These are phyloP conservation scores for Nakazawaea pomicola DNA, from an alignment of 805 yeast species.

Conservation along the genomic window DNA sequence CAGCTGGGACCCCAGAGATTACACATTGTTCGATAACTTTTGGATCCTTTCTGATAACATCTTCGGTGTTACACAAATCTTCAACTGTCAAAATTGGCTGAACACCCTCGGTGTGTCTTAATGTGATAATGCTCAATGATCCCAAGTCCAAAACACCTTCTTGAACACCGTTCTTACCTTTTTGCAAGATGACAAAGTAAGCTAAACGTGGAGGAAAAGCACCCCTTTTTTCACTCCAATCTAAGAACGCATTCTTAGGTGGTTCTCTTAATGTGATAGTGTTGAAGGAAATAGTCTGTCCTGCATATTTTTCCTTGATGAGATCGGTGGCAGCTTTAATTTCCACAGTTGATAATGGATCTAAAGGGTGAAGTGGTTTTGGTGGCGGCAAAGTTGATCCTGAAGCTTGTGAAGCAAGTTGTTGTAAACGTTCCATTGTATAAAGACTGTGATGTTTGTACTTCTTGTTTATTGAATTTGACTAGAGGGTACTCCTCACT, in stretches of 20 bases:
- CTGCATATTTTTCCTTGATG: slow-evolving; percentile 43
- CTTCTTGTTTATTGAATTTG: not conserved
- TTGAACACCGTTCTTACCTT: slow-evolving; percentile 55
- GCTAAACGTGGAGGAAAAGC: slow-evolving; percentile 67
- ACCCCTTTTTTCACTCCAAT: slow-evolving; percentile 60
- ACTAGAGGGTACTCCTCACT: not conserved
- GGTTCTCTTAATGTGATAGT: slow-evolving; percentile 72
- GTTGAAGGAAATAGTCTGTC: slow-evolving; percentile 49
- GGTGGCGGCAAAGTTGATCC: slow-evolving; percentile 51
- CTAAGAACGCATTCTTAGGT: slow-evolving; percentile 53
- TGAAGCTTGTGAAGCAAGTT: slow-evolving; percentile 57
- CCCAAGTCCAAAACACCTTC: slow-evolving; percentile 67
- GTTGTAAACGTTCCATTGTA: slow-evolving; percentile 59
- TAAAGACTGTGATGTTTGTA: not conserved
- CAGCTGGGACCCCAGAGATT: slow-evolving; percentile 60
- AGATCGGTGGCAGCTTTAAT: slow-evolving; percentile 52
- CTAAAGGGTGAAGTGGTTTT: slow-evolving; percentile 60
- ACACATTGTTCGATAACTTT: slow-evolving; percentile 68
- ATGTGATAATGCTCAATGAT: slow-evolving; percentile 39
- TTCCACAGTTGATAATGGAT: slow-evolving; percentile 63
- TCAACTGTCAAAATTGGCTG: slow-evolving; percentile 73
- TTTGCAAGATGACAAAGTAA: slow-evolving; percentile 56
- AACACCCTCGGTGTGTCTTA: slow-evolving; percentile 49
- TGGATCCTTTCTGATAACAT: slow-evolving; percentile 63
- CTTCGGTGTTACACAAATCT: slow-evolving; percentile 61